These are phyloP conservation scores for Fusarium equiseti DNA, from an alignment of 2,329 filamentous ascomycete species.

Conservation along the genomic window DNA sequence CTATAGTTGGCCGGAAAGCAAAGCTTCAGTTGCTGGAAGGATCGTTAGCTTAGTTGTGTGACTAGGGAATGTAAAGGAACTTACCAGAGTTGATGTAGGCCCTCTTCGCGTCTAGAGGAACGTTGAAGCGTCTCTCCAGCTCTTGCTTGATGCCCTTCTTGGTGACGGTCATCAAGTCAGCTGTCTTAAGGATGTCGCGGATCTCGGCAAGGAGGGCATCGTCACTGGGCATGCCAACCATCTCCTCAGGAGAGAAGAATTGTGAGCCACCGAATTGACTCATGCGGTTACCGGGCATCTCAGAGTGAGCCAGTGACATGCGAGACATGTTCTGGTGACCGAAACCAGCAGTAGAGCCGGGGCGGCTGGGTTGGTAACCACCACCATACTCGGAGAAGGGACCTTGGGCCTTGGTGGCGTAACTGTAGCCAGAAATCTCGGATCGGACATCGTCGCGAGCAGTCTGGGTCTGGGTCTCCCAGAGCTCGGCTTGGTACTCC, in stretches of 20 bases:
- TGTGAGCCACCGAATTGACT: constrained; percentile 72
- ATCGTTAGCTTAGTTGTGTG: constrained; percentile 32
- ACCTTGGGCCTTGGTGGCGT: constrained; percentile 84
- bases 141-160: constrained; percentile 98
- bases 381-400: constrained; percentile 78
- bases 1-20: constrained; percentile 81
- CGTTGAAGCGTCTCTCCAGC: constrained; percentile 89
- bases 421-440: constrained; percentile 93
- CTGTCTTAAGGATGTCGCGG: constrained; percentile 88
- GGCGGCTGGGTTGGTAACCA: constrained; percentile 69
- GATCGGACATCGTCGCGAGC: constrained; percentile 84
- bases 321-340: constrained; percentile 66
- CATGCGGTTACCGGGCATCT: constrained; percentile 70
- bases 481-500: constrained; percentile 97
- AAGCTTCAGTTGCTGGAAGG: constrained; percentile 76
- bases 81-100: constrained; percentile 94
- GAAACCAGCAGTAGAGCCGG: constrained; percentile 66
- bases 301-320: constrained; percentile 83
- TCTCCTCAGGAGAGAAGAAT: constrained; percentile 72
- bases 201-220: constrained; percentile 94
- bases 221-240: constrained; percentile 83
- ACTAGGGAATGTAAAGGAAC: constrained; percentile 1
- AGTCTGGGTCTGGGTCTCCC: constrained; percentile 92
- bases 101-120: constrained; percentile 86
- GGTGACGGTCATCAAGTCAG: constrained; percentile 96